These are phyloP conservation scores for Monarda citriodora DNA, from an alignment of 305 asterid genomes.

Conservation along the genomic window DNA sequence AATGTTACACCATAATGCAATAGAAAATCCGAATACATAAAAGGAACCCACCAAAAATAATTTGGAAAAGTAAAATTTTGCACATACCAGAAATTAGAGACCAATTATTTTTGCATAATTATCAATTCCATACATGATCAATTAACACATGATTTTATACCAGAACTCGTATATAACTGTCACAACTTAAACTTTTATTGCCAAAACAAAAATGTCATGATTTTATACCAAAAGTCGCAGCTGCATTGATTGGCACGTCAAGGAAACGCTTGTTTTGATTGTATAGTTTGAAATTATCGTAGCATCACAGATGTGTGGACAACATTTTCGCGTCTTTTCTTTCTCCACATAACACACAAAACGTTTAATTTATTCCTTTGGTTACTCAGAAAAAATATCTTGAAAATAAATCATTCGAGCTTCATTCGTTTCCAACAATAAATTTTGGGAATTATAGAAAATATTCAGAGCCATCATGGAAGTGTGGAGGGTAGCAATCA, in stretches of 20 bases:
- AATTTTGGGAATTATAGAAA: no score
- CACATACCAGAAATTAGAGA: no score
- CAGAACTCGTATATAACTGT: no score
- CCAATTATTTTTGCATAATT: no score
- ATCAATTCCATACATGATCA: no score
- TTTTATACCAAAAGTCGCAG: neutral
- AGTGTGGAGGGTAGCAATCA: conserved; percentile 8
- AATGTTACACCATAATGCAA: no score
- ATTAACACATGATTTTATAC: no score
- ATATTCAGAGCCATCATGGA: conserved; percentile 16
- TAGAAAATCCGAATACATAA: no score
- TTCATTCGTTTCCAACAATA: neutral
- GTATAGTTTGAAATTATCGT: neutral
- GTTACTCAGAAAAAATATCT: conserved; percentile 24
- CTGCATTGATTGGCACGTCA: neutral
- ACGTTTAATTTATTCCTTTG: conserved; percentile 14
- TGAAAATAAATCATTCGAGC: neutral
- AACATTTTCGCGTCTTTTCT: neutral
- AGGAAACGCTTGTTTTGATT: neutral
- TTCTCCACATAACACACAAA: conserved; percentile 3
- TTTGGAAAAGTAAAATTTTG: no score
- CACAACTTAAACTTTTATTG: conserved; percentile 1
- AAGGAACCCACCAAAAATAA: no score
- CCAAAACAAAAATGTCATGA: neutral
- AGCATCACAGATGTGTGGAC: neutral